Evolutionary conservation across 306 rosid genomes (phyloP), one percentile per base, ranked within the genome.

Genomic region (Trichosanthes cucumerina): DNA sequence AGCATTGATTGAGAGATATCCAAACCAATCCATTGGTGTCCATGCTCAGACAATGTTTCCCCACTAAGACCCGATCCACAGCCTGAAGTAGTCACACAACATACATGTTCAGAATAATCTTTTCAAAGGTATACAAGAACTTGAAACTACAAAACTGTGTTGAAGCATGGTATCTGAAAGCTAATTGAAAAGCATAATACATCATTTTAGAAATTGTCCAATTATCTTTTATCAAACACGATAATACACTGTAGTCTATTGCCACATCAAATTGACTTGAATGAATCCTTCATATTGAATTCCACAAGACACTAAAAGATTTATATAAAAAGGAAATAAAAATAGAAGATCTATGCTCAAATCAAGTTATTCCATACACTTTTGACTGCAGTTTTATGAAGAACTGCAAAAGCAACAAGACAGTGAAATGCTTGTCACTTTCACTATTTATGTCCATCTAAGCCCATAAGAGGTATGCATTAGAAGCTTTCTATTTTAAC

Each of bases 51-150:
- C 43, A 92, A 83, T 14, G 92, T 90, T 85, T 92, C 98, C 1
- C 98, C 98, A 62, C 97, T 95, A 39, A 95, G 97, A 63, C 97
- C 97, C 3, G 97, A 95, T 41, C 98, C 98, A 80, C 97, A 95
- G 73, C 97, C 97, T 95, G 54, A n/a, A 69, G 52, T 41, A 69
- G 4, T 69, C 49, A 23, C 26, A 41, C 34, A 41, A 14, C 73
- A 78, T 73, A 78, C 26, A 0, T 41, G 16, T 69, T 69, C 53
- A 69, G 75, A 9, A 36, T 9, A 36, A 18, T 36, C 24, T 21
- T 65, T 65, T 65, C 1, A 10, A 65, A 65, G 47, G 26, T 14
- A 62, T 49, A 49, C 54, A 56, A 6, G 28, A 56, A n/a, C 60
- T 56, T n/a, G 26, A 56, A 56, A 59, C 38, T 26, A 59, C 7